These are phyloP conservation scores for Lichtheimia hyalospora DNA, from an alignment of 371 early-diverging fungal genomes.

Conservation along the genomic window DNA sequence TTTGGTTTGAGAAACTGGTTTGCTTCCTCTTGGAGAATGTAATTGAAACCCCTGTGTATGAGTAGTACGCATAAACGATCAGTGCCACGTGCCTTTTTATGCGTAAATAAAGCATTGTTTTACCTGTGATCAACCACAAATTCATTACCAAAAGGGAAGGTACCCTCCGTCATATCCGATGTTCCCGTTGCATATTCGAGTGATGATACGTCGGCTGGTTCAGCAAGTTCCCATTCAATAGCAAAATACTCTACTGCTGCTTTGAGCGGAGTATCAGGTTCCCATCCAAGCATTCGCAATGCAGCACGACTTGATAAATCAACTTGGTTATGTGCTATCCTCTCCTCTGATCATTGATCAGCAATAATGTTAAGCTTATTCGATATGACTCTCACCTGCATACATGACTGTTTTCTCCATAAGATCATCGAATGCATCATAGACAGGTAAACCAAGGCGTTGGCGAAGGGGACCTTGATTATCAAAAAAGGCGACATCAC, in stretches of 20 bases:
- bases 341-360: slow-evolving; percentile 17
- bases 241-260: slow-evolving; percentile 48
- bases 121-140: slow-evolving; percentile 46
- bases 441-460: slow-evolving; percentile 11
- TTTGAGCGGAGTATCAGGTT: slow-evolving; percentile 34
- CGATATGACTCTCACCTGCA: slow-evolving; percentile 25
- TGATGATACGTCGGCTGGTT: slow-evolving; percentile 45
- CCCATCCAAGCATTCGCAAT: slow-evolving; percentile 35
- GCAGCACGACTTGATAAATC: slow-evolving; percentile 44
- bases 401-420: slow-evolving; percentile 30
- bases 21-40: slow-evolving; percentile 35
- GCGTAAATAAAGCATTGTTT: neutral
- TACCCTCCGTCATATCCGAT: slow-evolving; percentile 25
- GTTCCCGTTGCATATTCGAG: slow-evolving; percentile 46
- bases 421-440: slow-evolving; percentile 18
- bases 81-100: no score
- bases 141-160: slow-evolving; percentile 40
- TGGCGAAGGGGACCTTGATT: slow-evolving; percentile 22
- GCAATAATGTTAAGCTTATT: neutral
- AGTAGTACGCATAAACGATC: neutral
- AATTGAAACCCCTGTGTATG: slow-evolving; percentile 39
- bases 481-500: slow-evolving; percentile 35
- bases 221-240: slow-evolving; percentile 49
- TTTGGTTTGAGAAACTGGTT: slow-evolving; percentile 16
- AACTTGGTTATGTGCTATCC: slow-evolving; percentile 29